Evolutionary conservation across 179 eudicot species (phyloP).

Genomic region (Amaranthus tricolor): DNA sequence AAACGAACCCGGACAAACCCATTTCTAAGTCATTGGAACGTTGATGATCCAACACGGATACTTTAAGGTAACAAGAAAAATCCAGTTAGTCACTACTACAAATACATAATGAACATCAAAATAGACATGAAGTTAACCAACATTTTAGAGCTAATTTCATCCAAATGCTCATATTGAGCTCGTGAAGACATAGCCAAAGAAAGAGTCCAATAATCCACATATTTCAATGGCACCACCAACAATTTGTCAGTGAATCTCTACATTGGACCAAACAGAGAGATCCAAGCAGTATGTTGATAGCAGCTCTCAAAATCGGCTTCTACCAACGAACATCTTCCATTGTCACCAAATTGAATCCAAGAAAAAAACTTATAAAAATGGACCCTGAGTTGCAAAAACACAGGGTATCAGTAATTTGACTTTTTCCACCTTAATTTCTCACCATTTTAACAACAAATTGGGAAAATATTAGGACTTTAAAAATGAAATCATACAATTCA

Average conservation of each 20-base stretch:
- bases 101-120: no score
- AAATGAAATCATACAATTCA: neutral
- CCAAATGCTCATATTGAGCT: no score
- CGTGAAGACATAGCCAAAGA: neutral
- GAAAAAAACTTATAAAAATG: neutral
- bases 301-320: slow-evolving; percentile 24
- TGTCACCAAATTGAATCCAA: slow-evolving; percentile 25
- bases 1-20: no score
- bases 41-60: no score
- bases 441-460: slow-evolving; percentile 1
- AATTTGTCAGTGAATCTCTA: neutral
- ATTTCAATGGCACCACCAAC: neutral
- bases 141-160: no score
- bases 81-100: no score
- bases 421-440: neutral
- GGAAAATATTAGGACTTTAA: neutral
- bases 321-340: slow-evolving; percentile 19
- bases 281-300: slow-evolving; percentile 19
- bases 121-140: no score
- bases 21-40: no score
- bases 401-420: slow-evolving; percentile 23
- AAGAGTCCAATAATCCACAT: neutral
- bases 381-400: slow-evolving; percentile 31
- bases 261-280: neutral
- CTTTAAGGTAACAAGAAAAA: no score